Conservation (phyloP, 73 alveolate genomes). For the Uronychia binucleata region DNA sequence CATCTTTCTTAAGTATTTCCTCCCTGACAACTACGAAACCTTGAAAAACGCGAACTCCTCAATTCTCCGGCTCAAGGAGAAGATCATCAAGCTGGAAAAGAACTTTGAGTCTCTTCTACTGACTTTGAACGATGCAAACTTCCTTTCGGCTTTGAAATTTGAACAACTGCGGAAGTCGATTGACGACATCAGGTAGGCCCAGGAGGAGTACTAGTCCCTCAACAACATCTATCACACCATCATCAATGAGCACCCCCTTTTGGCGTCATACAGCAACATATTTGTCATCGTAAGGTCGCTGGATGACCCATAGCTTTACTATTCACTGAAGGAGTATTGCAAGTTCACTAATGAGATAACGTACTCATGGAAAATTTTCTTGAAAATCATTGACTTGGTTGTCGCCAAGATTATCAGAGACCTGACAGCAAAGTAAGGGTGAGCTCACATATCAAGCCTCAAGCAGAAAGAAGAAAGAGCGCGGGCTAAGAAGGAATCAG, state of each 20-base stretch:
- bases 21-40: constrained; percentile 49
- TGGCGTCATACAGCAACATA: constrained; percentile 48
- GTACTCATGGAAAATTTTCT: constrained; percentile 61
- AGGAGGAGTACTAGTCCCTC: constrained; percentile 37
- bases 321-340: constrained; percentile 41
- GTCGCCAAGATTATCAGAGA: constrained; percentile 68
- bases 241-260: constrained; percentile 58
- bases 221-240: constrained; percentile 36
- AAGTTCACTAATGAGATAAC: constrained; percentile 60
- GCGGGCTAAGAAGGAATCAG: constrained; percentile 9
- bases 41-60: background rate
- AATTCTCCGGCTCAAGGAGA: constrained; percentile 5
- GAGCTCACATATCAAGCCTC: background rate
- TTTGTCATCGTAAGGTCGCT: constrained; percentile 29
- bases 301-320: constrained; percentile 26
- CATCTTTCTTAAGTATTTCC: constrained; percentile 39
- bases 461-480: constrained; percentile 42
- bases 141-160: background rate
- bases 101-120: constrained; percentile 23
- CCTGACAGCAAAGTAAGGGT: constrained; percentile 47
- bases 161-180: constrained; percentile 18
- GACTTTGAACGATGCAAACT: background rate
- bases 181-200: constrained; percentile 36
- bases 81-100: constrained; percentile 16
- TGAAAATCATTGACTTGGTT: constrained; percentile 58